Conservation (phyloP, 129 eudicot species). For the Kitagawia praeruptora region DNA sequence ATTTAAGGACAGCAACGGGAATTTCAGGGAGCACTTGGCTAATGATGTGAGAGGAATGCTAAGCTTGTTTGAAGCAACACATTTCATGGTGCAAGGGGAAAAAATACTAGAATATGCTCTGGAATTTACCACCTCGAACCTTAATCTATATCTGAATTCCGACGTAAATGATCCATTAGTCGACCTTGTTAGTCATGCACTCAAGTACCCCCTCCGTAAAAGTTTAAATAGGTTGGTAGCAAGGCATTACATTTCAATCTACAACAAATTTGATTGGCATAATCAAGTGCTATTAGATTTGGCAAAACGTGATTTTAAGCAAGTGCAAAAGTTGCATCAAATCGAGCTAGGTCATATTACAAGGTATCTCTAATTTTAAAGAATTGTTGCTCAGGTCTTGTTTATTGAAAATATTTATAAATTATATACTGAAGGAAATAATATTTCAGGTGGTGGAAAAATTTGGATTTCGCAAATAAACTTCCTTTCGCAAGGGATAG, state of each 20-base stretch:
- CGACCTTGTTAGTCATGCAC: not conserved
- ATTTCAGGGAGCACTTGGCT: conserved; percentile 19
- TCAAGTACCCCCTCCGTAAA: conserved; percentile 1
- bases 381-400: not conserved
- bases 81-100: conserved; percentile 29
- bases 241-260: not conserved
- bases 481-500: conserved; percentile 33
- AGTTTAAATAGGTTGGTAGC: conserved; percentile 2
- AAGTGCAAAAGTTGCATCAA: not conserved
- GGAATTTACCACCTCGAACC: not conserved
- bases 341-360: not conserved
- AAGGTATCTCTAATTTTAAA: not conserved
- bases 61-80: conserved; percentile 46
- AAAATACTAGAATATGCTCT: conserved; percentile 43
- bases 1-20: conserved; percentile 24
- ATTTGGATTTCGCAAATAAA: conserved; percentile 18
- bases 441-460: conserved; percentile 40
- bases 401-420: not conserved
- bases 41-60: conserved; percentile 25
- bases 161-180: not conserved
- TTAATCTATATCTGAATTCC: not conserved
- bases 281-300: not conserved
- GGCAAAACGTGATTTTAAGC: conserved; percentile 10
- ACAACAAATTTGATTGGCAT: not conserved
- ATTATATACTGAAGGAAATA: not conserved